These are phyloP conservation scores for Zygosaccharomyces siamensis DNA, from an alignment of 805 yeast genomes.

Conservation along the genomic window DNA sequence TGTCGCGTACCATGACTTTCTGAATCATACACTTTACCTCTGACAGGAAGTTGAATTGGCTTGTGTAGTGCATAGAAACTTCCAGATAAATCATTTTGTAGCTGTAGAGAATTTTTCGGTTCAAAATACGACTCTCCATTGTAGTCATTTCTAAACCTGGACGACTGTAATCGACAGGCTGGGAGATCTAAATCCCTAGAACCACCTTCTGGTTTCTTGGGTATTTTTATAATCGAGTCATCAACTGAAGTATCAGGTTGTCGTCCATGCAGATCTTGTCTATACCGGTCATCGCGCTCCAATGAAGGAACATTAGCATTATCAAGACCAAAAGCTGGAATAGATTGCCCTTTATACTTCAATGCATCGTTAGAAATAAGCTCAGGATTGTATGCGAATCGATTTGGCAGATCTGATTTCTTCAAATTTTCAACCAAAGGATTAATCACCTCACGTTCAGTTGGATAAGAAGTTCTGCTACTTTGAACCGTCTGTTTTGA, in stretches of 20 bases:
- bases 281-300: not conserved
- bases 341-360: not conserved
- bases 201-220: too few relatives aligned
- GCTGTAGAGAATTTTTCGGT: too few relatives aligned
- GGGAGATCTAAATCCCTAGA: not conserved
- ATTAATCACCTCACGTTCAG: constrained; percentile 4
- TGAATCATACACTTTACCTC: not conserved
- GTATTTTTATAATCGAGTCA: too few relatives aligned
- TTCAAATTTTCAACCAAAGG: not conserved
- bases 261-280: not conserved
- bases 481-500: constrained; percentile 23
- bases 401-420: not conserved
- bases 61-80: not conserved
- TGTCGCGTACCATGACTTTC: not conserved
- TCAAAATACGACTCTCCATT: not conserved
- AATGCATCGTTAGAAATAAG: not conserved
- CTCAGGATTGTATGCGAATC: not conserved
- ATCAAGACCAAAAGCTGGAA: not conserved
- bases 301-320: not conserved
- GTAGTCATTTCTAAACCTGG: not conserved
- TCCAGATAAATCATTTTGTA: not conserved
- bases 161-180: not conserved
- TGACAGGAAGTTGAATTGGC: not conserved
- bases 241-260: not conserved
- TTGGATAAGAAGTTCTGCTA: constrained; percentile 19